Evolutionary conservation across 1,139 yeast species (phyloP), one percentile per base, ranked within the genome.

Genomic region (Geotrichum bryndzae): DNA sequence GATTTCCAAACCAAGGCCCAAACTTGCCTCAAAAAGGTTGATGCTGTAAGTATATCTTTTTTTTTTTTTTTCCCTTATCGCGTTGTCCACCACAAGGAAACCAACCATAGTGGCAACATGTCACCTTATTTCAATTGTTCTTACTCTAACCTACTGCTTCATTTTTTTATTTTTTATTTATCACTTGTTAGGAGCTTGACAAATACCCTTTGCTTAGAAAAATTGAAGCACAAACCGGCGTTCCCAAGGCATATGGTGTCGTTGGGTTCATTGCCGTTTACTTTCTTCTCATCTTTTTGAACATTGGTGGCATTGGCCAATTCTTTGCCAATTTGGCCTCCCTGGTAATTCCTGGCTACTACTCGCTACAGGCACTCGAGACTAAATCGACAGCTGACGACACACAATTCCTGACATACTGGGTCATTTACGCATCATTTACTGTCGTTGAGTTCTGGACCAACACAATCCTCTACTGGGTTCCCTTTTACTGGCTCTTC

Each of bases 401-500:
- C 75, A 88, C 95, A 65, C 88, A 90, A 71, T 84, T 88, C 74
- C 82, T 94, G 73, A 88, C 97, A 46, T 92, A 94, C 77, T 94
- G 99, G 99, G 97, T 94, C 64, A 96, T 94, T 35, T 94, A 90
- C 74, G 96, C 97, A 33, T 86, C 86, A 70, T 84, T 94, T 79
- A 89, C 87, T 74, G 94, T 94, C 58, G 73, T 90, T 70, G 99
- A 94, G 79, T 94, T 90, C 82, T 94, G 98, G 98, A 87, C 97
- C 65, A 84, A 86, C 73, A 87, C 97, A 52, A 87, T 94, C 69
- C 82, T 92, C 66, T 90, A 89, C 82, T 89, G 97, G 96, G 77
- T 94, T 69, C 99, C 99, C 71, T 91, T 94, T 75, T 94, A 94
- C 83, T 94, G 92, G 84, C 84, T 94, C 73, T 83, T 94, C 82